Base-by-base conservation (phyloP, 441 rosid species). In the Oxalis stricta region DNA sequence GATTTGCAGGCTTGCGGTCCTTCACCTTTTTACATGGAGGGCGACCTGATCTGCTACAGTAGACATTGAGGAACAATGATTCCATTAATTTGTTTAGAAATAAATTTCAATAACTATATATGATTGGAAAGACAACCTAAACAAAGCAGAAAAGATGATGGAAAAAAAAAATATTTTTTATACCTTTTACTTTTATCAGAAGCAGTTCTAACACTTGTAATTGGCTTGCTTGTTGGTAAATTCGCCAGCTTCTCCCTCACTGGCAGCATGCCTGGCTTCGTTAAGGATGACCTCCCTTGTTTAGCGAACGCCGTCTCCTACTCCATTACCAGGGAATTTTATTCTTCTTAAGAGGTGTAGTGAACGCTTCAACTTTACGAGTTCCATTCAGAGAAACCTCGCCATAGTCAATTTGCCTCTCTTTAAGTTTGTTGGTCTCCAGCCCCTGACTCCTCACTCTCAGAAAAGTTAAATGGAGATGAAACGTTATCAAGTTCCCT, bases 371-470 rank as follows among this genome's bases (percentile, higher is more conserved):
- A 66, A 53, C 53, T 63, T 77, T 79, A 34, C 73, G 78, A 63
- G 68, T 44, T 38, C 72, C 51, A 45, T 55, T 52, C 33, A 56
- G 50, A 44, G 59, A 37, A 35, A 66, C 59, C 57, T 85, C 85
- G 35, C 69, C 61, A 65, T 61, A 56, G 30, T 71, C 70, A 41
- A 56, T 50, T 51, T 68, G 72, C 58, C 63, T 77, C 46, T 69
- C 89, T 56, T 75, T 81, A 35, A 63, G 47, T 66, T 70, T 80
- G 59, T 55, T 77, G n/a, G 40, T 82, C 95, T 44, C 85, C 82
- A 58, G 82, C 84, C 24, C 83, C 92, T 1, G 95, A 79, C 60
- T 92, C 96, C 57, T 92, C 96, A 60, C 88, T 82, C 58, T 86
- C 94, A 56, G 88, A 77, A 38, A 82, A 70, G 55, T 72, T 84